Base-by-base conservation (phyloP, 2,329 filamentous ascomycete species). In the Diaporthe humulicola region DNA sequence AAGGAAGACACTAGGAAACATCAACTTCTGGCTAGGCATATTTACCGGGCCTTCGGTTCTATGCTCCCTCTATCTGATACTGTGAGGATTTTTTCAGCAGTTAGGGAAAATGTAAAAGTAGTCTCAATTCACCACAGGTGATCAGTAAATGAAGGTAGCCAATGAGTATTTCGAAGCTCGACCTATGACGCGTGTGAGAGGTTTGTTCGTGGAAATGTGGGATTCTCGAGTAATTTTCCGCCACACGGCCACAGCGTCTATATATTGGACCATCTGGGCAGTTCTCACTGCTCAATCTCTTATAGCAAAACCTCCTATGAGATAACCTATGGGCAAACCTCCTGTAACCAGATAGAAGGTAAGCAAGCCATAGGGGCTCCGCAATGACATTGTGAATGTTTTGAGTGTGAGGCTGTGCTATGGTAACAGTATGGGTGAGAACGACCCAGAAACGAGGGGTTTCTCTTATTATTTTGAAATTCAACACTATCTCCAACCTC, bases 1-100 rank as follows among this genome's bases (percentile, higher is more conserved):
- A 33, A 86, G 88, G 78, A 87, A 89, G 78, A 89, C 90, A 2
- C 79, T 95, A 28, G 94, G 93, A 0, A 96, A 96, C 80, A 81
- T 94, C 10, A 87, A 95, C 4, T 96, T 96, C 79, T 96, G 94
- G 94, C 80, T 94, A 54, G 93, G 94, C 0, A 88, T 96, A n/a
- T 94, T 94, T 75, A 93, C 93, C 3, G 93, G 93, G 0, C 94
- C 94, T 1, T 94, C 93, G 82, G 81, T 94, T 52, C 80, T 92
- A 33, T 91, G 90, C 78, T 91, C 89, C 73, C 79, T 92, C 70
- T 92, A 92, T 77, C 79, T 92, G 73, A 88, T 92, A 56, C 80
- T 92, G 40, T 92, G 33, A 69, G 33, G 33, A n/a, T 19, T 4
- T 45, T 25, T 7, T 36, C 3, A 22, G 22, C 7, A 48, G 30